Evolutionary conservation across 352 stramenopile species (phyloP), one percentile per base, ranked within the genome.

Genomic region (Pythium plurisporium): DNA sequence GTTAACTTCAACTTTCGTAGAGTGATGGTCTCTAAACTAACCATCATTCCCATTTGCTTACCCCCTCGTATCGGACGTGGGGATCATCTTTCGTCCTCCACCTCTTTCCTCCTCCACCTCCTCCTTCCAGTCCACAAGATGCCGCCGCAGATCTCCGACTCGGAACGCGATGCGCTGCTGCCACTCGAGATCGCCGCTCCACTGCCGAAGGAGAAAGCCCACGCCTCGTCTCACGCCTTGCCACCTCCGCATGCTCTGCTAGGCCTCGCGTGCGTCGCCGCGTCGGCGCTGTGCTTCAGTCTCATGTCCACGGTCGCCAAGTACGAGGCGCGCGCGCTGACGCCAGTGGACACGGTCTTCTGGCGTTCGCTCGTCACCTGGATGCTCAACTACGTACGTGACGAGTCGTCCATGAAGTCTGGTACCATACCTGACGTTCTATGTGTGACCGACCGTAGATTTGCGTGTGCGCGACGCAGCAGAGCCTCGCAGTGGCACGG

Each of bases 281-380:
- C 75, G 27, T 93, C 82, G 31, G 80, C 82, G 25, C 72, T 93
- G 38, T 90, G 79, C 65, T 93, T 93, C 60, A 89, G 76, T 51
- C 65, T 90, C 70, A 90, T 91, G 79, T 90, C 83, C 15, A 89
- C 76, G 15, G 68, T 90, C 44, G 46, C 90, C 70, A 93, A 93
- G 75, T 87, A 78, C 54, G 77, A 77, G 36, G 87, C 78, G 37
- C 86, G 72, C 68, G 74, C 60, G 33, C 88, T 91, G 77, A 82
- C 79, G n/a, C 85, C 83, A 8, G 80, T 91, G 47, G 83, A 91
- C 47, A 77, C 74, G 43, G 76, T 93, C 55, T 89, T 93, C 64
- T 93, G 80, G 82, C 78, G 80, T 33, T 89, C 78, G 4, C 44
- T 74, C 31, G 70, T 84, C 15, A 73, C 70, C 20, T 70, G 85